Percentiles rank a stretch among this genome's conserved stretches.
phyloP scores from a whole-genome alignment of 2,329 filamentous ascomycete genomes.

The Aspergillus terreus region DNA sequence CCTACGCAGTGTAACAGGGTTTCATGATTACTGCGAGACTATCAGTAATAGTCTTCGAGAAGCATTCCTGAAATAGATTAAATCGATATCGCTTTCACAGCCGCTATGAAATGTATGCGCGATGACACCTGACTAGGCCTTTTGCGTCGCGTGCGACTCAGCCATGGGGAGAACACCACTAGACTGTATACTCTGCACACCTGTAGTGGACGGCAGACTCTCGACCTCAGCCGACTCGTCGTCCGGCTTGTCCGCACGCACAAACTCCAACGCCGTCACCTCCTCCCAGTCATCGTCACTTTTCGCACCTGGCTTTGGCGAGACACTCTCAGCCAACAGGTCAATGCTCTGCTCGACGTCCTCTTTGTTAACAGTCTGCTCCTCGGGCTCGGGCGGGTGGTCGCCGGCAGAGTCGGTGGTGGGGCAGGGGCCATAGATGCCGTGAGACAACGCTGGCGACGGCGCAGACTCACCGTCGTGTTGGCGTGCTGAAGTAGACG shows the following conservation, averaged over 20 bases:
- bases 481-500: slow-evolving; percentile 10
- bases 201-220: slow-evolving; percentile 24
- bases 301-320: slow-evolving; percentile 14
- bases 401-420: slow-evolving; percentile 43
- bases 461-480: slow-evolving; percentile 24
- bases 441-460: slow-evolving; percentile 26
- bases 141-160: slow-evolving; percentile 19
- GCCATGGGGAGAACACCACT: slow-evolving; percentile 27
- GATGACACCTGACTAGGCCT: neutral
- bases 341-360: slow-evolving; percentile 3
- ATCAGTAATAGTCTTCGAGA: too few species aligned
- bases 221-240: slow-evolving; percentile 33
- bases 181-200: slow-evolving; percentile 35
- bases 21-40: too few species aligned
- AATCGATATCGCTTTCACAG: too few species aligned
- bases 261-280: slow-evolving; percentile 27
- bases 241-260: slow-evolving; percentile 24
- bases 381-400: slow-evolving; percentile 46
- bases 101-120: too few species aligned
- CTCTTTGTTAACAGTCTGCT: slow-evolving; percentile 37
- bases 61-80: too few species aligned
- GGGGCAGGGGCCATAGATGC: slow-evolving; percentile 27
- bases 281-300: slow-evolving; percentile 37
- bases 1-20: too few species aligned
- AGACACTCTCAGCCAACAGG: slow-evolving; percentile 3